Conservation (phyloP, 371 early-diverging fungal species). For the Blakeslea trispora region DNA sequence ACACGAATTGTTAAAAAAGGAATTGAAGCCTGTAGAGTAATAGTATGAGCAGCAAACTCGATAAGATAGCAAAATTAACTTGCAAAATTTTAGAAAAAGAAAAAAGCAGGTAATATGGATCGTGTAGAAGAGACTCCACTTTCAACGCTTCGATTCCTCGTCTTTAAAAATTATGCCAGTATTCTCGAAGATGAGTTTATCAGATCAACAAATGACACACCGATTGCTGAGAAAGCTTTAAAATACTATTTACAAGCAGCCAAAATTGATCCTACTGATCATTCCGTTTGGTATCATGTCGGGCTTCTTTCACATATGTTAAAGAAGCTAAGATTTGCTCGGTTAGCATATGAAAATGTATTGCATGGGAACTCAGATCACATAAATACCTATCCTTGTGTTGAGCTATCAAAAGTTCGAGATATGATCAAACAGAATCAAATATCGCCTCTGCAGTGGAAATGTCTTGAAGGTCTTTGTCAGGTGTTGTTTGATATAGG, state of each 20-base stretch:
- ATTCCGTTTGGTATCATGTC: constrained; percentile 55
- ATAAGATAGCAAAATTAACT: constrained; percentile 1
- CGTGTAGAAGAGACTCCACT: constrained; percentile 22
- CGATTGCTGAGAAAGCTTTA: constrained; percentile 41
- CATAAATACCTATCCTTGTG: not conserved
- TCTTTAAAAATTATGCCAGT: constrained; percentile 62
- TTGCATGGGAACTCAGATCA: constrained; percentile 17
- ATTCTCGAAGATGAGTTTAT: constrained; percentile 51
- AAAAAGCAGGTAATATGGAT: not conserved
- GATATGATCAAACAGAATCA: constrained; percentile 11
- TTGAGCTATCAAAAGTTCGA: constrained; percentile 13
- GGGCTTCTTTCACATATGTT: constrained; percentile 47
- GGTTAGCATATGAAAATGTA: constrained; percentile 54
- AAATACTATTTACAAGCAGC: constrained; percentile 58
- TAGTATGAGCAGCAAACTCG: too few relatives aligned
- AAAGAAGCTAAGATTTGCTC: constrained; percentile 48
- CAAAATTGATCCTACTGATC: constrained; percentile 57
- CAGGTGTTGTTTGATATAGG: constrained; percentile 61
- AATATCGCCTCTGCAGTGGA: constrained; percentile 55
- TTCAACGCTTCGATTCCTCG: constrained; percentile 51
- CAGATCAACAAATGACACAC: constrained; percentile 12
- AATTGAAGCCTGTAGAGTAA: constrained; percentile 30
- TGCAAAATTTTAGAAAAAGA: constrained; percentile 9
- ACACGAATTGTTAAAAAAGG: constrained; percentile 46
- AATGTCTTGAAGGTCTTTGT: constrained; percentile 59